Percentiles rank a stretch among this genome's conserved stretches.
Conservation (phyloP, 805 yeast species). For the Saccharomycopsis sp. region DNA sequence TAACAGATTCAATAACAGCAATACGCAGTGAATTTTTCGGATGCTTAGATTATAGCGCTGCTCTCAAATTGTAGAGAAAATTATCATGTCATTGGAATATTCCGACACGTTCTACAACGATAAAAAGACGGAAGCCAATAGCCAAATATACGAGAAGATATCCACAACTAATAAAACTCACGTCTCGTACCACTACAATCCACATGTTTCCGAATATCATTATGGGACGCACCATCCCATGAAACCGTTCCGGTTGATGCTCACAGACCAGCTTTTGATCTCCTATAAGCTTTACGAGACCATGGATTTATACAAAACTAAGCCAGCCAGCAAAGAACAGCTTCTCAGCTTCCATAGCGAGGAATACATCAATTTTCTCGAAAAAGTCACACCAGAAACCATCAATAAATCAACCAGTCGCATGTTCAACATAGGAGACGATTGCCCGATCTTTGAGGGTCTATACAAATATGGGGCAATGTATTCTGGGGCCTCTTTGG, state of each 20-base stretch:
- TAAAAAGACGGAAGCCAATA: constrained; percentile 32
- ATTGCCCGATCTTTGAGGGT: constrained; percentile 93
- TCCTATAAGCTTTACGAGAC: constrained; percentile 79
- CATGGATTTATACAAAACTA: constrained; percentile 84
- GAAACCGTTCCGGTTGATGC: constrained; percentile 92
- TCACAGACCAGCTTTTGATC: constrained; percentile 85
- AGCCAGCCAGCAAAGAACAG: constrained; percentile 77
- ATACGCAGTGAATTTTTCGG: too few species aligned
- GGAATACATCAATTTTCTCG: constrained; percentile 75
- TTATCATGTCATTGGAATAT: constrained; percentile 1
- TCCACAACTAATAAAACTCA: constrained; percentile 41
- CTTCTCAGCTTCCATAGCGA: constrained; percentile 76
- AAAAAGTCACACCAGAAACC: constrained; percentile 70
- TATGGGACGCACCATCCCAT: constrained; percentile 96
- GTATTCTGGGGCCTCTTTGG: constrained; percentile 90
- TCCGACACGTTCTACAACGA: constrained; percentile 36
- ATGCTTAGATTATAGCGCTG: too few species aligned
- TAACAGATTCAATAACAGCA: too few species aligned
- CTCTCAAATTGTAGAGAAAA: too few species aligned
- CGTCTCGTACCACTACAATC: constrained; percentile 86
- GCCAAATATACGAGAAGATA: constrained; percentile 43
- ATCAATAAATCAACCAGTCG: constrained; percentile 45
- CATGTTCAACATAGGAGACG: constrained; percentile 88
- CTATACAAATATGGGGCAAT: constrained; percentile 83
- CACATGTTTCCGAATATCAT: constrained; percentile 72